Evolutionary conservation across 2,329 filamentous ascomycete genomes (phyloP), one percentile per base, ranked within the genome.

Genomic region (Colletotrichum musae): DNA sequence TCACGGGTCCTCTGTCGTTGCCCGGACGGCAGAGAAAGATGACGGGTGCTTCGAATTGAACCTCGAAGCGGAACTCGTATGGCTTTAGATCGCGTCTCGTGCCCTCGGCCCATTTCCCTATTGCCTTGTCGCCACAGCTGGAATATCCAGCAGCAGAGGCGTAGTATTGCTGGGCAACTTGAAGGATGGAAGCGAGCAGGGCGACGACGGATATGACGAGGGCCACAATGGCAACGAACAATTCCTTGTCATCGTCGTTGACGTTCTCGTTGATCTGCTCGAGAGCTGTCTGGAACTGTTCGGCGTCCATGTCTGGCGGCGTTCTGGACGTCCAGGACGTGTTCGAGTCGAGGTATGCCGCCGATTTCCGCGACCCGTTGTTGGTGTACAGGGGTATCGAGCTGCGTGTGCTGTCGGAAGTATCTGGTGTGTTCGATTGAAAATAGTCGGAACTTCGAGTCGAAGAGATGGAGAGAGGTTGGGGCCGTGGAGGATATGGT

Each of bases 111-210:
- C 85, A 87, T 16, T 77, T 75, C 1, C 85, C 84, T 77, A 86
- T 85, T 60, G 86, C 83, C 54, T 82, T 81, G 59, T 83, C 77
- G 69, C 81, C 83, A 72, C 84, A 86, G 61, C 83, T 83, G 5
- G 83, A 77, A 71, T 85, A 87, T 39, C 85, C 85, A n/a, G 80
- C 80, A 0, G 85, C 84, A 10, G 85, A 86, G 0, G 84, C 80
- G 24, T 81, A 81, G 75, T 86, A 87, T 68, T 87, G 85, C 70
- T 87, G 85, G 36, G 84, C 73, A 10, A 86, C 83, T 71, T 87
- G 85, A 70, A 85, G 78, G 12, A 82, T 73, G 1, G 85, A 83
- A 1, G 83, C 83, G 9, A 79, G 57, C 3, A 87, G 74, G 16
- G 85, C 85, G 6, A 87, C 77, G 7, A 86, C 73, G 6, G 85